Evolutionary conservation across 176 grass and related monocot genomes (phyloP), one percentile per base, ranked within the genome.

Genomic region (Microstegium vimineum): DNA sequence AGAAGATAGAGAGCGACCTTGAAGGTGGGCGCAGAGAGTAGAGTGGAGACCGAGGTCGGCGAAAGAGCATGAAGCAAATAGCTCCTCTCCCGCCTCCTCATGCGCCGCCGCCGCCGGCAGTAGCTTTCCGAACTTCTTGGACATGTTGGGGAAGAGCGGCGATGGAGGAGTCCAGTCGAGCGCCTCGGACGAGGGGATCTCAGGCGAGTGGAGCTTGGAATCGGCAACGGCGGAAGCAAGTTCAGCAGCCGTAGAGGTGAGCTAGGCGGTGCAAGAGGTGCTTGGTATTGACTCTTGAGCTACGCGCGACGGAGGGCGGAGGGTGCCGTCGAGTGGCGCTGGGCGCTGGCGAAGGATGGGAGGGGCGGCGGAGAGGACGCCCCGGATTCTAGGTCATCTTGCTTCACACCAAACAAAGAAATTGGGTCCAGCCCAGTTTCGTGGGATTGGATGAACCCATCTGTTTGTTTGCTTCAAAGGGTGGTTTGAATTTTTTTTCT

Each of bases 1-100:
- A 20, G 73, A 62, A 36, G 61, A 74, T 18, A 47, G 56, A 45
- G 34, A 0, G 11, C 20, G 11, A 97, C 92, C 94, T 94, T 89
- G 92, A 74, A 98, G 90, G 81, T 98, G 92, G 52, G 90, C 82
- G 70, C 95, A 94, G 32, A 98, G 80, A 13, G 71, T 86, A 76
- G 92, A 77, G 67, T 90, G 84, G 64, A 98, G 89, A 2, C 90
- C 92, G 73, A 95, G 95, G 51, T 98, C 88, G 11, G 82, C 18
- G 34, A 98, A 93, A 38, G 90, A 90, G 63, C 90, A 89, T 2
- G 92, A 88, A 11, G 89, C 91, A 80, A 98, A 98, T 33, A 98
- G 14, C 12, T 87, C 85, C 33, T 74, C 76, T 25, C 17, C 41
- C 10, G 68, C 83, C 5, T 74, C 82, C 6, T 81, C 51, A 67